Evolutionary conservation across 2,329 filamentous ascomycete genomes (phyloP), one percentile per base, ranked within the genome.

Genomic region (Mollisiaceae sp.): DNA sequence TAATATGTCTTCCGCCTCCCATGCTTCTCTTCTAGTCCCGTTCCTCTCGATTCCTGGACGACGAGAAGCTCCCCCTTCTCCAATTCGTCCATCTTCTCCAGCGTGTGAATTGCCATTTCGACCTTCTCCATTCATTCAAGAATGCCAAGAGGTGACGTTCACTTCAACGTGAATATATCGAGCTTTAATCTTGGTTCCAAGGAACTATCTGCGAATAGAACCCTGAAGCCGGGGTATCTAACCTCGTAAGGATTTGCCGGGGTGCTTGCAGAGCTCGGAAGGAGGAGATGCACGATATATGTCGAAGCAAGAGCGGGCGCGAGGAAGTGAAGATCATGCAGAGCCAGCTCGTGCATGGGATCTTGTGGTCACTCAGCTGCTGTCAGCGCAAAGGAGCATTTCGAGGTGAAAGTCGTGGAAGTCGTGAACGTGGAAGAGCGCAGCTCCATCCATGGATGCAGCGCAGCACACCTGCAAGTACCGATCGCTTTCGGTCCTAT

Each of bases 281-380:
- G 36, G n/a, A 12, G 41, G 32, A 61, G 35, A 38, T 61, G 22
- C 27, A 41, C 14, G 32, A 24, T 39, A 15, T 54, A 15, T 39
- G 8, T 54, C 14, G 14, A 61, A 32, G 50, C 6, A 39, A 27
- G 22, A 35, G 54, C 52, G 52, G 58, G 43, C 14, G 35, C 47
- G 52, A 52, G 15, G 35, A 27, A 41, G 14, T 24, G 20, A 57
- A 41, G 56, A 62, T 65, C 54, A 67, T 69, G 65, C 68, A 68
- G 68, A 70, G 69, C 69, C 69, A 18, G 69, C 68, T 70, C 68
- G 27, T 70, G 65, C 69, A 69, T 65, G 66, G 60, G 41, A 20
- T 54, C n/a, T 12, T 50, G 47, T 35, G 27, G 36, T 47, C 18
- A 41, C 18, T 32, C 52, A 58, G 24, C 15, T 63, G 60, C 52